Percentiles rank a stretch among this genome's conserved stretches.
phyloP scores from a whole-genome alignment of 192 early-diverging fungal species.

The Dimargaris cristalligena region DNA sequence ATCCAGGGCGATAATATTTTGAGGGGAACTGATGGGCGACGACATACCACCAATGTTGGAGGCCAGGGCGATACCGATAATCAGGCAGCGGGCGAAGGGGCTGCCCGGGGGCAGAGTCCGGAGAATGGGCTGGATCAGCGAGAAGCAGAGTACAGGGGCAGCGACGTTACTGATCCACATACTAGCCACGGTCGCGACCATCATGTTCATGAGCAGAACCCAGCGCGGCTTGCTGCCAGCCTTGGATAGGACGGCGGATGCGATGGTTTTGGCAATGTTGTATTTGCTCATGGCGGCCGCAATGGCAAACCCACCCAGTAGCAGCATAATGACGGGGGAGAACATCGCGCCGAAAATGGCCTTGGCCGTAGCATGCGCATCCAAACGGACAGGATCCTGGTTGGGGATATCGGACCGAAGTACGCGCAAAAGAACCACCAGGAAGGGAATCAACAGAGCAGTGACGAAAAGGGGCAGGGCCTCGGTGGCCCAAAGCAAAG shows the following conservation, averaged over 20 bases:
- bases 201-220: slow-evolving; percentile 85
- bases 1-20: slow-evolving; percentile 90
- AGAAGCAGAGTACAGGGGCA: slow-evolving; percentile 91
- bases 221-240: slow-evolving; percentile 72
- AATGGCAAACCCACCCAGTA: slow-evolving; percentile 87
- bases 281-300: slow-evolving; percentile 91
- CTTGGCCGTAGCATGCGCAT: slow-evolving; percentile 62
- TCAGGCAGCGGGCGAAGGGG: slow-evolving; percentile 68
- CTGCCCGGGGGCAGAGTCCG: slow-evolving; percentile 69
- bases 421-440: slow-evolving; percentile 71
- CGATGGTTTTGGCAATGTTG: slow-evolving; percentile 80
- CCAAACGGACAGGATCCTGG: slow-evolving; percentile 34
- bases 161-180: slow-evolving; percentile 99
- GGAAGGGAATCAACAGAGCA: slow-evolving; percentile 66
- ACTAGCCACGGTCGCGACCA: slow-evolving; percentile 88
- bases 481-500: slow-evolving; percentile 86
- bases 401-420: slow-evolving; percentile 57
- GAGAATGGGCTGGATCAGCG: slow-evolving; percentile 82
- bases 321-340: slow-evolving; percentile 86
- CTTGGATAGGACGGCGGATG: slow-evolving; percentile 70
- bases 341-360: slow-evolving; percentile 87
- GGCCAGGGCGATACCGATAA: slow-evolving; percentile 93
- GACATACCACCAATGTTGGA: slow-evolving; percentile 97
- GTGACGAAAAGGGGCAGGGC: slow-evolving; percentile 86
- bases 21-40: slow-evolving; percentile 90